Evolutionary conservation across 2,329 filamentous ascomycete genomes (phyloP).

Genomic region (Stagonosporopsis chrysanthemi): DNA sequence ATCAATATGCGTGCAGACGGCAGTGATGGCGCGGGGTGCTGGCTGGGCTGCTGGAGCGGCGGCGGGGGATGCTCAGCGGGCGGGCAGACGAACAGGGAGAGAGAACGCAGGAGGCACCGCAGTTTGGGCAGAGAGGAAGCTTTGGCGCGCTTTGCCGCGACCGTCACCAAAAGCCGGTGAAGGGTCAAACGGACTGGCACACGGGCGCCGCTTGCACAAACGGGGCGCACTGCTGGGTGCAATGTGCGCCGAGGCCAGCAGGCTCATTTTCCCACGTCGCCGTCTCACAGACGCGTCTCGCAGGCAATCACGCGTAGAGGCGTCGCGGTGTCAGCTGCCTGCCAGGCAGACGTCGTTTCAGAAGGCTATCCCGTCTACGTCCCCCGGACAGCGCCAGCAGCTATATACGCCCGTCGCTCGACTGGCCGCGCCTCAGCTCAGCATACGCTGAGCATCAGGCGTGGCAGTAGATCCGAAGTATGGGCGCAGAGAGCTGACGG

Average conservation of each 20-base stretch:
- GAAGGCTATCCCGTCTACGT: not conserved
- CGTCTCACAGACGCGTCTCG: conserved; percentile 20
- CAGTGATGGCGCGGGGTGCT: conserved; percentile 5
- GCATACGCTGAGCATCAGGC: conserved; percentile 9
- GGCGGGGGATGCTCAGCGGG: conserved; percentile 2
- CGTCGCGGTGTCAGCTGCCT: conserved; percentile 26
- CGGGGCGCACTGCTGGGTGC: conserved; percentile 16
- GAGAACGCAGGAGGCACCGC: conserved; percentile 6
- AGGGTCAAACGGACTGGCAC: conserved; percentile 18
- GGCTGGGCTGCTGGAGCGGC: not conserved
- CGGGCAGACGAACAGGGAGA: conserved; percentile 14
- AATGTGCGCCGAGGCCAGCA: conserved; percentile 14
- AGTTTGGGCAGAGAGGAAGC: conserved; percentile 15
- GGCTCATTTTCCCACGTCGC: conserved; percentile 12
- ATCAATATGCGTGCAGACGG: conserved; percentile 10
- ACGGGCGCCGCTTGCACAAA: conserved; percentile 14
- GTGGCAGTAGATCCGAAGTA: conserved; percentile 4
- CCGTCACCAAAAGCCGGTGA: conserved; percentile 18
- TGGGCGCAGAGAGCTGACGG: conserved; percentile 31
- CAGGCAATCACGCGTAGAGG: conserved; percentile 18
- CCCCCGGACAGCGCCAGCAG: conserved; percentile 3
- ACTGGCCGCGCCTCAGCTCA: conserved; percentile 9
- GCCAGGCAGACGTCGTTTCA: not conserved
- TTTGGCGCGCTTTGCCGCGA: conserved; percentile 17
- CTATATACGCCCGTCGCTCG: conserved; percentile 9